Evolutionary conservation across 345 rosid genomes (phyloP), one percentile per base, ranked within the genome.

Genomic region (Aegle marmelos): DNA sequence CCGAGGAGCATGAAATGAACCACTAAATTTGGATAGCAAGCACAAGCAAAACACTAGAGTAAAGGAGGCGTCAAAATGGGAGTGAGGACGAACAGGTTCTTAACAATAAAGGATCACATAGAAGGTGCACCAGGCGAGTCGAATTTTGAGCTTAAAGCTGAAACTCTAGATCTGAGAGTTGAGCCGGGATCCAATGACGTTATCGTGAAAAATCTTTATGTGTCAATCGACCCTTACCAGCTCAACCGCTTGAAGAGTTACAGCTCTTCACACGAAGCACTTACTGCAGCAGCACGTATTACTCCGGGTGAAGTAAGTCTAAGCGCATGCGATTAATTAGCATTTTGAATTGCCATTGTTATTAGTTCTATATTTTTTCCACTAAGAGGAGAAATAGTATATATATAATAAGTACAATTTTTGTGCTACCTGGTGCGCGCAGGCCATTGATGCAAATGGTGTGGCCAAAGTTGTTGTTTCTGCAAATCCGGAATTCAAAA

Each of bases 151-250:
- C 31, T 89, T 58, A 79, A 77, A 54, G 33, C 81, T 34, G 74
- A 74, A n/a, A 31, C 72, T 5, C 62, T 90, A 41, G 1, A 76
- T 36, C 70, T 86, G 37, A 41, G 36, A 0, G 39, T 85, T 9
- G 76, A 61, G 41, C 76, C 84, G 6, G 87, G 82, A 3, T 87
- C 88, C 16, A 70, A 61, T 1, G 73, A 78, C 14, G 30, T 85
- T 22, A 80, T 91, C 19, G 85, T 89, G 5, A 89, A 84, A 78
- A 89, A 84, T 76, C 86, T 88, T 19, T 86, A 70, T 25, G 85
- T 86, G 13, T 91, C 94, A 11, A 82, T 91, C 2, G 92, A 91
- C 56, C 94, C 90, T 56, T 85, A 80, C 79, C 90, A 86, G 85
- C 16, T 86, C 2, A 89, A 89, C 82, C 85, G 92, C 53, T 76